These are phyloP conservation scores for Ceratocystis papillata DNA, from an alignment of 2,329 filamentous ascomycete genomes.

Conservation along the genomic window DNA sequence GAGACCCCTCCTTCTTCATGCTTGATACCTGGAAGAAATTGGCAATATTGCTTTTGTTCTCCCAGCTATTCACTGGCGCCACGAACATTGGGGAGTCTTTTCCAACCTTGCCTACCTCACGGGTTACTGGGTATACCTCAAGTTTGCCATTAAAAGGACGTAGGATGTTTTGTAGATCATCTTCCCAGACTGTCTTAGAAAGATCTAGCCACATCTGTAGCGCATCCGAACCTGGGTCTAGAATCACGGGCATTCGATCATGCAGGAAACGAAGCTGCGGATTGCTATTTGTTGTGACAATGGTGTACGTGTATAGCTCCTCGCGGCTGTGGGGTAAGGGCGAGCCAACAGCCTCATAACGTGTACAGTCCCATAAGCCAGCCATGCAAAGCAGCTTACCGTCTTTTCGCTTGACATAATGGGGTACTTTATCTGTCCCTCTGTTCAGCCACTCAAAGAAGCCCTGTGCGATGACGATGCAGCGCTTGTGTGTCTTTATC, in stretches of 20 bases:
- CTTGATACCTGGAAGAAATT: constrained; percentile 73
- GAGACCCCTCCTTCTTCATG: constrained; percentile 28
- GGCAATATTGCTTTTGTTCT: constrained; percentile 86
- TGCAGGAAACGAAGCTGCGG: constrained; percentile 76
- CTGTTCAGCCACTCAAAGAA: constrained; percentile 96
- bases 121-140: constrained; percentile 74
- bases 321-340: constrained; percentile 36
- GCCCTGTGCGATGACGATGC: constrained; percentile 76
- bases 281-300: constrained; percentile 86
- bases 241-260: constrained; percentile 87
- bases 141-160: constrained; percentile 68
- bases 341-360: constrained; percentile 53
- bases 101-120: constrained; percentile 87
- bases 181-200: constrained; percentile 57
- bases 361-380: constrained; percentile 81
- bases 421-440: constrained; percentile 68
- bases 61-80: constrained; percentile 67
- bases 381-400: constrained; percentile 79
- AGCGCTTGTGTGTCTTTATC: constrained; percentile 84
- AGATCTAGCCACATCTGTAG: constrained; percentile 74
- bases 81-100: constrained; percentile 80
- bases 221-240: constrained; percentile 62
- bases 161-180: constrained; percentile 66
- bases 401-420: constrained; percentile 74
- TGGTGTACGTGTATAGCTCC: constrained; percentile 76